These are phyloP conservation scores for Macrophomina phaseolina DNA, from an alignment of 2,329 filamentous ascomycete species.

Conservation along the genomic window DNA sequence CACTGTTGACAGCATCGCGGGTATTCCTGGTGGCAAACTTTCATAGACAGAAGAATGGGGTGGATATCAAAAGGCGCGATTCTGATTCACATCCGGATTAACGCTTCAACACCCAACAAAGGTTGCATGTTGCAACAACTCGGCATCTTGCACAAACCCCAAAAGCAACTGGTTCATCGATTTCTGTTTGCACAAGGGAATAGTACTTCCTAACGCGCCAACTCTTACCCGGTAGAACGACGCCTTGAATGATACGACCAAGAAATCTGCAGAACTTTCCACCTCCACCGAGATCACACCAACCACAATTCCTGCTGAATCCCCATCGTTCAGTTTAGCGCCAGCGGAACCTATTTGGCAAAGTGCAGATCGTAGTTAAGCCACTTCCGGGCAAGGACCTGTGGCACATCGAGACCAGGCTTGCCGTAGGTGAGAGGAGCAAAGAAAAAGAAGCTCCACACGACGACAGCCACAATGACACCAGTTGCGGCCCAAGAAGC, in stretches of 20 bases:
- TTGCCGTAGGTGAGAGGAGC: constrained; percentile 94
- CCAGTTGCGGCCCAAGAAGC: constrained; percentile 78
- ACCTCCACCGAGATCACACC: not conserved
- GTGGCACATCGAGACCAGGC: constrained; percentile 79
- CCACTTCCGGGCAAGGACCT: constrained; percentile 89
- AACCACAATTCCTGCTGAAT: not conserved
- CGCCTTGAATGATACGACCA: not conserved
- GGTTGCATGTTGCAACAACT: too few relatives aligned
- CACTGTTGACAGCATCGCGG: too few relatives aligned
- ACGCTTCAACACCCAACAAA: too few relatives aligned
- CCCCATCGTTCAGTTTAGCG: not conserved
- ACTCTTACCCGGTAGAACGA: not conserved
- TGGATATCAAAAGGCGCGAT: too few relatives aligned
- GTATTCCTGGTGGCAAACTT: too few relatives aligned
- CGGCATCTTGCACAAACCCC: too few relatives aligned
- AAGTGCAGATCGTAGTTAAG: constrained; percentile 97
- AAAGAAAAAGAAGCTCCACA: constrained; percentile 90
- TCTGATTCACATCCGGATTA: too few relatives aligned
- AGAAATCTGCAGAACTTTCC: constrained; percentile 5
- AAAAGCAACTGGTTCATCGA: too few relatives aligned
- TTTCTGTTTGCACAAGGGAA: not conserved
- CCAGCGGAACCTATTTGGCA: constrained; percentile 75
- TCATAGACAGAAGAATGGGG: too few relatives aligned
- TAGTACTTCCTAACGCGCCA: not conserved
- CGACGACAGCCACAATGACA: constrained; percentile 70